Evolutionary conservation across 306 rosid genomes (phyloP), one percentile per base, ranked within the genome.

Genomic region (Mimosa bimucronata): DNA sequence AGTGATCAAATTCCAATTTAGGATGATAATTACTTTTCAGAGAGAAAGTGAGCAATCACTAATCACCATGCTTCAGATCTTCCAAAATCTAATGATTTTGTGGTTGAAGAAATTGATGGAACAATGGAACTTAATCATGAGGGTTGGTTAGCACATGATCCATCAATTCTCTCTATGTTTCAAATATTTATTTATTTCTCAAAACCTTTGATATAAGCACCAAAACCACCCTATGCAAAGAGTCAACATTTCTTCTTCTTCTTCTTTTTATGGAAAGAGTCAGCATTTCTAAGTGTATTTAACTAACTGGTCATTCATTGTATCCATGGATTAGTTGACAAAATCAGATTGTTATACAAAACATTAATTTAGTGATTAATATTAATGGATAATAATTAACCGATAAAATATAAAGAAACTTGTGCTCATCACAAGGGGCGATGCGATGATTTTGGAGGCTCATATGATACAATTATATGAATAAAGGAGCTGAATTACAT

Each of bases 381-480:
- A 1, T 21, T 53, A 7, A 53, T 19, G 10, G 2, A 7, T 13
- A 14, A 28, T 6, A 29, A 61, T 9, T 28, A 62, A 62, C 18
- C 53, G n/a, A 28, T 28, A 18, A 26, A 61, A 28, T 61, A 61
- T 13, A 5, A 26, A 61, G n/a, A 13, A 61, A 70, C 26, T 26
- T 69, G 60, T 68, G 69, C 41, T 42, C n/a, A 71, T 76, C 73
- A 74, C 76, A 67, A 13, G 71, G 37, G 80, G 46, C 76, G 46
- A 71, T 79, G 71, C 48, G 74, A 78, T 58, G 34, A 19, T 48
- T 81, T 83, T 74, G 71, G 84, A 66, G 87, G 88, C 81, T 86
- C 81, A 16, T 79, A 85, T 83, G 5, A n/a, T 58, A 10, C 2
- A 15, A 87, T 72, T 81, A 86, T 86, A 87, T 66, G 77, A 75